Percentiles rank a stretch among this genome's conserved stretches.
Conservation (phyloP, 2,329 filamentous ascomycete genomes). For the Emergomyces pasteurianus region DNA sequence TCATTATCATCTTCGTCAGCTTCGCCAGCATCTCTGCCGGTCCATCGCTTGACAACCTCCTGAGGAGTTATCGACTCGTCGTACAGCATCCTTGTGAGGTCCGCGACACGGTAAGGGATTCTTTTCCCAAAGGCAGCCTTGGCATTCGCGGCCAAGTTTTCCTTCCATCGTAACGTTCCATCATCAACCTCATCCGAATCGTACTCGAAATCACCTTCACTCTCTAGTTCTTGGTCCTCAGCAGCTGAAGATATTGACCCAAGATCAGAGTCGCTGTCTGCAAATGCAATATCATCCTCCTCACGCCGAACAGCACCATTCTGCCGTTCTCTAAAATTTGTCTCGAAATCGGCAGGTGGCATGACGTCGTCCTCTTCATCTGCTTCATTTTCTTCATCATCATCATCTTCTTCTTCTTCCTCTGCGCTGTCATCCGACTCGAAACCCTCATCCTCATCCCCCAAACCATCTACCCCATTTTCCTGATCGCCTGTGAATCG, state of each 20-base stretch:
- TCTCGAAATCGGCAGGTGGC: constrained; percentile 32
- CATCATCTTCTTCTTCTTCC: constrained; percentile 41
- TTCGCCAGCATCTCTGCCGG: constrained; percentile 44
- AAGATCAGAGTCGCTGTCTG: constrained; percentile 92
- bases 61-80: constrained; percentile 63
- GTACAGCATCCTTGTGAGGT: constrained; percentile 82
- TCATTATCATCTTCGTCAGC: constrained; percentile 43
- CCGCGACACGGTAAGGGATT: constrained; percentile 62
- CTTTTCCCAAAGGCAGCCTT: constrained; percentile 57
- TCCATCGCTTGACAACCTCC: constrained; percentile 70
- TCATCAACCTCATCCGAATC: constrained; percentile 54
- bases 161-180: constrained; percentile 71
- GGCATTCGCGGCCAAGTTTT: constrained; percentile 67
- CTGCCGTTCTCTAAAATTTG: constrained; percentile 31
- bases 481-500: constrained; percentile 36
- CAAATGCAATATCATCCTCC: constrained; percentile 72
- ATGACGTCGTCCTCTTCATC: constrained; percentile 24
- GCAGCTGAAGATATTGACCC: constrained; percentile 69
- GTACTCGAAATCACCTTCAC: constrained; percentile 42
- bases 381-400: constrained; percentile 24
- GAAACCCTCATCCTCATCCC: constrained; percentile 42
- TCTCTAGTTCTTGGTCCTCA: constrained; percentile 44
- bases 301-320: constrained; percentile 45
- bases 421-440: constrained; percentile 28
- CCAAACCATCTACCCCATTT: constrained; percentile 47